Conservation (phyloP, 305 asterid genomes). For the Fraxinus sp. region DNA sequence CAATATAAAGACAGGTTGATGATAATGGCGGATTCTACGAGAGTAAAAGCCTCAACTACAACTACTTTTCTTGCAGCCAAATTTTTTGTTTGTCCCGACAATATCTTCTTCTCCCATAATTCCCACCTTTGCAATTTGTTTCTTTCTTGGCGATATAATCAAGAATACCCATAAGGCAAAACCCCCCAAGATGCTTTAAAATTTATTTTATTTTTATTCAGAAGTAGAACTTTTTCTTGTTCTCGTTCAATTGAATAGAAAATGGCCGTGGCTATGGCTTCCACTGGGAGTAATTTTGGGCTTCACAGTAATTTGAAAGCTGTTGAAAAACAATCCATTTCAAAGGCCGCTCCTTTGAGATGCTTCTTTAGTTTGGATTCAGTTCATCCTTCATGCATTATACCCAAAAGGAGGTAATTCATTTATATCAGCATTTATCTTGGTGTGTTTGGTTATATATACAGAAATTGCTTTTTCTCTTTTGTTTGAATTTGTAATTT, state of each 20-base stretch:
- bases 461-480: not conserved
- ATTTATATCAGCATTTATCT: slow-evolving; percentile 1
- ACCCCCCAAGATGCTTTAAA: not conserved
- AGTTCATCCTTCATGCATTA: slow-evolving; percentile 46
- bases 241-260: not conserved
- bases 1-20: slow-evolving; percentile 30
- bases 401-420: slow-evolving; percentile 57
- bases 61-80: slow-evolving; percentile 27
- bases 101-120: slow-evolving; percentile 14
- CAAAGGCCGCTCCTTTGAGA: slow-evolving; percentile 41
- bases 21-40: slow-evolving; percentile 69
- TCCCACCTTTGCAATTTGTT: slow-evolving; percentile 21
- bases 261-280: slow-evolving; percentile 54
- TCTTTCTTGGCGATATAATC: slow-evolving; percentile 11
- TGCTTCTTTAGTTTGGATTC: slow-evolving; percentile 55
- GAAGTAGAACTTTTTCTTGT: slow-evolving; percentile 7
- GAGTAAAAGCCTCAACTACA: slow-evolving; percentile 27
- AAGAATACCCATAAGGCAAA: slow-evolving; percentile 20
- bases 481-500: slow-evolving; percentile 9
- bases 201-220: not conserved
- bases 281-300: slow-evolving; percentile 52
- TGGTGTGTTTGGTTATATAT: slow-evolving; percentile 19
- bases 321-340: slow-evolving; percentile 49
- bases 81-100: slow-evolving; percentile 25
- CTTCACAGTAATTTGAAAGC: slow-evolving; percentile 43